Base-by-base conservation (phyloP, 2,329 filamentous ascomycete species). In the Elsinoe perseae region DNA sequence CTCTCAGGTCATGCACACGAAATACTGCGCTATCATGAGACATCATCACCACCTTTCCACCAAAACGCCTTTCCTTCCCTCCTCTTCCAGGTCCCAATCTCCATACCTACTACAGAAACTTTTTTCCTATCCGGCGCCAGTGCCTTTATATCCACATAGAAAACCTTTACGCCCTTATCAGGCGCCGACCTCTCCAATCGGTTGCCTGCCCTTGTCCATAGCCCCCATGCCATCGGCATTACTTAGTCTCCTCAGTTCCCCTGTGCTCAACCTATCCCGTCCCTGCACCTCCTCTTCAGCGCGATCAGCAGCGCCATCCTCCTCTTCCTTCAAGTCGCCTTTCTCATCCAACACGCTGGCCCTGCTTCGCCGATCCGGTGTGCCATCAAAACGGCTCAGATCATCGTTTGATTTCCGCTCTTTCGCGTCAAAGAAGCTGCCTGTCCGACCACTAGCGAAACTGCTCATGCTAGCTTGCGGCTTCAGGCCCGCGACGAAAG, bases 1-100 rank as follows among this genome's bases (percentile, higher is more conserved):
- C 28, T 25, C 43, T 52, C 32, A 52, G 48, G 48, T 52, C 48
- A 52, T 52, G 30, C 48, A 52, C 30, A 36, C 28, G 30, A 38
- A 20, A 52, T 52, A 18, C 48, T 36, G 14, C 44, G 48, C 48
- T 52, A 52, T 52, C 48, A 52, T 52, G 28, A 38, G 48, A 52
- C 30, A 34, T 52, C 48, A 32, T 52, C 30, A 52, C 28, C 48
- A n/a, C 36, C 12, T 16, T 25, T n/a, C 48, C 48, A 14, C 14
- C 16, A 12, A 21, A 21, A 34, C 27, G 25, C 25, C 23, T n/a
- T 27, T 16, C 9, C 25, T 5, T n/a, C 20, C 25, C n/a, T 50
- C 21, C 44, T 30, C 27, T 32, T 43, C 21, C 30, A n/a, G n/a
- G n/a, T n/a, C 48, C 25, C 16, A 36, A 32, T 52, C 28, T 4